Evolutionary conservation across 805 yeast species (phyloP).

Genomic region (Wickerhamiella spandovensis): DNA sequence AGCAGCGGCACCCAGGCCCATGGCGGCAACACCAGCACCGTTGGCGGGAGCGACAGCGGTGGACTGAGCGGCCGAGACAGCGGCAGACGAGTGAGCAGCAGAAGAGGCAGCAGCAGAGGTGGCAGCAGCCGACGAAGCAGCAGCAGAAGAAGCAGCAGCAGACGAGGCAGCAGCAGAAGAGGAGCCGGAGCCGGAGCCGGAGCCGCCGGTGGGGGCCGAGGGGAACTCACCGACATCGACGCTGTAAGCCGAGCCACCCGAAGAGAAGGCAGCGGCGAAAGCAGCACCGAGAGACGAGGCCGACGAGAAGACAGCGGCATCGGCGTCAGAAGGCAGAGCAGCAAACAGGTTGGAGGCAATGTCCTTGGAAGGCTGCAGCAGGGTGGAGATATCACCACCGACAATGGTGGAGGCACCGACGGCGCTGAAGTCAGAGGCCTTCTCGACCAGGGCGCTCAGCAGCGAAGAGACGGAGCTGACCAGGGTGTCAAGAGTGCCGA

Average conservation of each 20-base stretch:
- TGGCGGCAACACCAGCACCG: slow-evolving; percentile 14
- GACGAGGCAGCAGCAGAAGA: slow-evolving; percentile 10
- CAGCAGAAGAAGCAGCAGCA: slow-evolving; percentile 8
- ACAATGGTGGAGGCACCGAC: slow-evolving; percentile 17
- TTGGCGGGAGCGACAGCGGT: slow-evolving; percentile 10
- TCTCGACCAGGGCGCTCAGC: slow-evolving; percentile 13
- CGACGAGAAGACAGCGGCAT: slow-evolving; percentile 5
- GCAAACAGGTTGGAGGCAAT: slow-evolving; percentile 11
- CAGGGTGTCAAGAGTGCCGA: slow-evolving; percentile 7
- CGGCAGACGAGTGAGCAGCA: slow-evolving; percentile 4
- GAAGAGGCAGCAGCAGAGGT: slow-evolving; percentile 8
- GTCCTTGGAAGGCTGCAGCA: slow-evolving; percentile 14
- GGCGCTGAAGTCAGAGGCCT: slow-evolving; percentile 18
- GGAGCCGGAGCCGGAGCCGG: slow-evolving; percentile 7
- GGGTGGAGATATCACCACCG: slow-evolving; percentile 14
- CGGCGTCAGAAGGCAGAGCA: slow-evolving; percentile 7
- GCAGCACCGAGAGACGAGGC: slow-evolving; percentile 8
- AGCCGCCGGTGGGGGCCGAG: background rate
- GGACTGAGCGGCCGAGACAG: slow-evolving; percentile 6
- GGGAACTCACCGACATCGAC: background rate
- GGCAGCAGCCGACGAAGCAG: slow-evolving; percentile 9
- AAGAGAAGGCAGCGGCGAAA: slow-evolving; percentile 9
- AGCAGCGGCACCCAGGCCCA: slow-evolving; percentile 16
- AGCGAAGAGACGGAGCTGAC: slow-evolving; percentile 12
- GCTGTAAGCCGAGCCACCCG: slow-evolving; percentile 7